Evolutionary conservation across 2,329 filamentous ascomycete genomes (phyloP), one percentile per base, ranked within the genome.

Genomic region (Dactylellina drechsleri): DNA sequence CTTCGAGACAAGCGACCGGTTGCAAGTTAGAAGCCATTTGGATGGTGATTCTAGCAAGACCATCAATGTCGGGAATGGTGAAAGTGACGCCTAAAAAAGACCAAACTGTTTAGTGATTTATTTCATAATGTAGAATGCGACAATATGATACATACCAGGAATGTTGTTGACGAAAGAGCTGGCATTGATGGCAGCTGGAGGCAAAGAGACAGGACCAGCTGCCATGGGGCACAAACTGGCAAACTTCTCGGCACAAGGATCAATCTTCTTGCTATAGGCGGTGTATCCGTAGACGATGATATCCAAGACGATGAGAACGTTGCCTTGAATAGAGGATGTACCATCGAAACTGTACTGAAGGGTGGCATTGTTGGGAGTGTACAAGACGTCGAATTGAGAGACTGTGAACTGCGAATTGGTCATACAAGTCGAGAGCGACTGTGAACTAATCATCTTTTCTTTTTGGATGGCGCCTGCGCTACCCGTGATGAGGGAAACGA

Each of bases 141-240:
- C 49, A 23, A 52, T 36, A n/a, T 10, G 10, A 45, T 26, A 80
- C 84, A 77, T 82, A 85, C 86, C 88, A 70, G 93, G 93, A 79
- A 98, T 89, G 64, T 87, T 82, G 23, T 84, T 83, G 72, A 92
- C 83, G 45, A 90, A 87, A 26, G 85, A 83, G 12, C 82, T 78
- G 8, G 84, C 83, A 57, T 95, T 83, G 1, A 84, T 82, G 41
- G 94, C 81, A 79, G 91, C 91, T 80, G 92, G 92, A 60, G 87
- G 86, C 80, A 96, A 86, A 66, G 90, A 87, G 80, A 97, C 90
- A 79, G 91, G 90, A 78, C 92, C 93, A 7, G 92, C 88, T 77
- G 88, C 91, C 93, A 97, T 96, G 71, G 93, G 93, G 83, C 94
- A 98, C 80, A 97, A 87, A 81, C 92, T 92, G 74, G 85, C 83